phyloP scores from a whole-genome alignment of 1,284 basidiomycete genomes.

The Rhodotorula sp. region DNA sequence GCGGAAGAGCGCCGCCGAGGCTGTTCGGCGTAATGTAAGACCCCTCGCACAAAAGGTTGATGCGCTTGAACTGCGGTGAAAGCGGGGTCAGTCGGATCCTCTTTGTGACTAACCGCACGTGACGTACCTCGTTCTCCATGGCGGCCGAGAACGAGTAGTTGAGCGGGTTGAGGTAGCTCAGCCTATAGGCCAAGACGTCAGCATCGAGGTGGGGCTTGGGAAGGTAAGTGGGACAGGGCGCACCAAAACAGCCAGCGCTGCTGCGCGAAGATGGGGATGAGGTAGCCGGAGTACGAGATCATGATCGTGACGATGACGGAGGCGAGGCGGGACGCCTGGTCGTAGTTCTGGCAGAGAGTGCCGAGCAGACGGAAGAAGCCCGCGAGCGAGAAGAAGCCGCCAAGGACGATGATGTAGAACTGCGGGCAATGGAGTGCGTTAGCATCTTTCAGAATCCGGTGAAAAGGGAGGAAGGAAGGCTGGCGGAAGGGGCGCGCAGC shows the following conservation, averaged over 20 bases:
- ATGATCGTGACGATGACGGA: slow-evolving; percentile 56
- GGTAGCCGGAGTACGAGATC: slow-evolving; percentile 48
- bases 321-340: slow-evolving; percentile 58
- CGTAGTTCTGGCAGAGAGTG: slow-evolving; percentile 54
- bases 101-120: not conserved
- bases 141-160: slow-evolving; percentile 53
- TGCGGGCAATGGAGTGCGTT: too few relatives aligned
- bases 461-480: not conserved
- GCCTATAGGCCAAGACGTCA: not conserved
- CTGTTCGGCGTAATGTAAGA: slow-evolving; percentile 66
- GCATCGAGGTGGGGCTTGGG: slow-evolving; percentile 25
- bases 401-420: slow-evolving; percentile 52
- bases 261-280: slow-evolving; percentile 28
- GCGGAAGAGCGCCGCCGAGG: slow-evolving; percentile 51
- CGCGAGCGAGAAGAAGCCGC: slow-evolving; percentile 55
- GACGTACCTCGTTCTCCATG: slow-evolving; percentile 54
- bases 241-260: slow-evolving; percentile 28
- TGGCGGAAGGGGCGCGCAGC: not conserved
- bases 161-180: slow-evolving; percentile 9
- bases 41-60: slow-evolving; percentile 67
- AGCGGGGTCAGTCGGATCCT: not conserved
- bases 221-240: slow-evolving; percentile 15
- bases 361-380: slow-evolving; percentile 58
- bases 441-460: too few relatives aligned
- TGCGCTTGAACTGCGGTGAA: slow-evolving; percentile 47